phyloP scores from a whole-genome alignment of 768 basidiomycete genomes.

The Gautieria morchelliformis region DNA sequence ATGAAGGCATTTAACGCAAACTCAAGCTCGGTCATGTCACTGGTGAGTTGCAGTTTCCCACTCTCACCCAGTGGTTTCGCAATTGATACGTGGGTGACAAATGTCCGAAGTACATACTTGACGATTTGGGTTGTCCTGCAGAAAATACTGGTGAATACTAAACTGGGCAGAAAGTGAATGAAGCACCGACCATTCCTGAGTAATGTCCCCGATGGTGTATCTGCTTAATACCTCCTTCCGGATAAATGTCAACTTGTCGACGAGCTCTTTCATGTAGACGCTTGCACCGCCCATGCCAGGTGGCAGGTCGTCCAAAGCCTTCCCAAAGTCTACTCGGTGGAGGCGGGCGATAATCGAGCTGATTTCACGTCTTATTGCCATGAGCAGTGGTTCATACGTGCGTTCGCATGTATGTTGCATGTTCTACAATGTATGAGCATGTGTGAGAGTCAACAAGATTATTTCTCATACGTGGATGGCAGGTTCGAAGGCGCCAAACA shows the following conservation, averaged over 20 bases:
- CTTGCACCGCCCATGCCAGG: conserved; percentile 57
- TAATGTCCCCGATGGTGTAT: conserved; percentile 63
- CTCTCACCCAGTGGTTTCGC: conserved; percentile 84
- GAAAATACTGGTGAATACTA: background rate
- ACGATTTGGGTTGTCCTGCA: conserved; percentile 57
- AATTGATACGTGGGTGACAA: conserved; percentile 91
- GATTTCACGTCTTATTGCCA: conserved; percentile 72
- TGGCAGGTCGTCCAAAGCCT: conserved; percentile 48
- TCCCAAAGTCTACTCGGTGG: conserved; percentile 78
- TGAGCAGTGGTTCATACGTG: conserved; percentile 51
- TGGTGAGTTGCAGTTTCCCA: conserved; percentile 89
- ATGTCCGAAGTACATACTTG: conserved; percentile 72
- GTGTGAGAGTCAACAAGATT: background rate
- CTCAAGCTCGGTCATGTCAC: conserved; percentile 95
- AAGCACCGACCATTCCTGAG: conserved; percentile 61
- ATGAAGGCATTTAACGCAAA: conserved; percentile 81
- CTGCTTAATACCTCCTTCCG: conserved; percentile 66
- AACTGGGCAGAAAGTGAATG: background rate
- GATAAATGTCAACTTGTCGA: conserved; percentile 78
- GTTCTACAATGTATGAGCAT: conserved; percentile 28
- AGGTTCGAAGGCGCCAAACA: conserved; percentile 45
- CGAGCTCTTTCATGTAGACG: conserved; percentile 85
- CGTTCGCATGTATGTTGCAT: conserved; percentile 42
- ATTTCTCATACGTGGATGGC: conserved; percentile 43
- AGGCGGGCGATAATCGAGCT: conserved; percentile 70